Conservation (phyloP, 352 stramenopile species). For the Globisporangium mamillatum region DNA sequence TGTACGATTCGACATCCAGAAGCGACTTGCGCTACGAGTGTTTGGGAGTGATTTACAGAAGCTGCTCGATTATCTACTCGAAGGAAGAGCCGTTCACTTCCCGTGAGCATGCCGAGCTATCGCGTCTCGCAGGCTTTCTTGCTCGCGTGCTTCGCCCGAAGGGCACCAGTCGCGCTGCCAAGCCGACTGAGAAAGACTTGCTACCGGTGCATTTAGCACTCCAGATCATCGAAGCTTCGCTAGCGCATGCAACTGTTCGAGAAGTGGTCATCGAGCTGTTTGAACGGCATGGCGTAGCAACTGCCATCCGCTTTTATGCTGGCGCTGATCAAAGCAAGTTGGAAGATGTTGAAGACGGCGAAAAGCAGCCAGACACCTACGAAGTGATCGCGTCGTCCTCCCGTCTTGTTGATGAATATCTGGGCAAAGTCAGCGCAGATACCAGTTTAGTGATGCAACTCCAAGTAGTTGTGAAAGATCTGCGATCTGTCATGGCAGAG, state of each 20-base stretch:
- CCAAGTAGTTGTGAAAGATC: slow-evolving; percentile 25
- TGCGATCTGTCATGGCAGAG: slow-evolving; percentile 18
- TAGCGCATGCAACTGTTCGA: slow-evolving; percentile 23
- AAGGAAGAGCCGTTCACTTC: slow-evolving; percentile 26
- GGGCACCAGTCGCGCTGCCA: slow-evolving; percentile 6
- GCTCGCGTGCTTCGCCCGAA: slow-evolving; percentile 53
- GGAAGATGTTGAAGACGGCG: neutral
- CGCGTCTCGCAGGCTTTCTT: slow-evolving; percentile 47
- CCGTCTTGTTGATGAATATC: slow-evolving; percentile 42
- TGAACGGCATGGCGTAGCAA: slow-evolving; percentile 53
- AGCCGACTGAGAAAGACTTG: slow-evolving; percentile 27
- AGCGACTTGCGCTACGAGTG: slow-evolving; percentile 55
- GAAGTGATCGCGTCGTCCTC: slow-evolving; percentile 29
- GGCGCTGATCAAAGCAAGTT: neutral
- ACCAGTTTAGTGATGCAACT: slow-evolving; percentile 34
- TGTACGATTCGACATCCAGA: slow-evolving; percentile 53
- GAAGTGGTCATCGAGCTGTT: slow-evolving; percentile 33
- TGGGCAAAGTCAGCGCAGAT: slow-evolving; percentile 30
- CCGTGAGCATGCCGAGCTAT: slow-evolving; percentile 30
- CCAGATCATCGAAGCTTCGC: slow-evolving; percentile 41
- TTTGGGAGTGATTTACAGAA: slow-evolving; percentile 48
- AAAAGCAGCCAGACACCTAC: slow-evolving; percentile 17
- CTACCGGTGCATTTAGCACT: slow-evolving; percentile 39
- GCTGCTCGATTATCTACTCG: slow-evolving; percentile 38
- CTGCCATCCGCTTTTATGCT: slow-evolving; percentile 51